Base-by-base conservation (phyloP, 2,329 filamentous ascomycete genomes). In the Plenodomus biglobosus region DNA sequence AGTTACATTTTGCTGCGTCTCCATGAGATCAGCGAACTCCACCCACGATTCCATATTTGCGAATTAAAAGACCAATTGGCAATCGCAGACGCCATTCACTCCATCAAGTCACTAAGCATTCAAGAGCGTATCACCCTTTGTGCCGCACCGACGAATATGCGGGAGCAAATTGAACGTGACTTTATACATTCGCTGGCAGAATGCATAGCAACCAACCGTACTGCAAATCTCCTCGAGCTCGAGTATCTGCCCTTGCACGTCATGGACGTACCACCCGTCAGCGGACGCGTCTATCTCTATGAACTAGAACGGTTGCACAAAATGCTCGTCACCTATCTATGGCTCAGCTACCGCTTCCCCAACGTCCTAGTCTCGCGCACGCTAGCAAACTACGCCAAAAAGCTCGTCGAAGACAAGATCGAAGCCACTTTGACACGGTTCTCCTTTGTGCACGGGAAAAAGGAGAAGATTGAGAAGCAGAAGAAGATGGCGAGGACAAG, bases 331-430 rank as follows among this genome's bases (percentile, higher is more conserved):
- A 76, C 92, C 39, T 99, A 97, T 67, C 79, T 95, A 1, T 99
- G 94, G 94, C 78, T 99, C 15, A 92, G 88, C 60, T 97, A 92
- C 72, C 86, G 92, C 6, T 95, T 92, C 70, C 79, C 84, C 3
- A 88, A 89, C 40, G 80, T 95, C 42, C 95, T 96, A 70, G 81
- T 77, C 5, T 88, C 86, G 55, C 83, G 92, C 60, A 77, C 77
- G 0, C 77, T 96, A 37, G 91, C 90, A 0, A 86, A 88, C 55
- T 85, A 96, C 66, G 83, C 90, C 40, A 95, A 96, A 66, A 72
- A 75, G 6, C 69, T 95, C 41, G 85, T 92, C 1, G 92, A 96
- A 73, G 78, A 84, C 42, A 85, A 82, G 66, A 92, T 97, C 64
- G 81, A 87, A 55, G 72, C 78, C 8, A 80, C 81, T 13, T 75